Base-by-base conservation (phyloP, 2,329 filamentous ascomycete species). In the Fusarium hostae region DNA sequence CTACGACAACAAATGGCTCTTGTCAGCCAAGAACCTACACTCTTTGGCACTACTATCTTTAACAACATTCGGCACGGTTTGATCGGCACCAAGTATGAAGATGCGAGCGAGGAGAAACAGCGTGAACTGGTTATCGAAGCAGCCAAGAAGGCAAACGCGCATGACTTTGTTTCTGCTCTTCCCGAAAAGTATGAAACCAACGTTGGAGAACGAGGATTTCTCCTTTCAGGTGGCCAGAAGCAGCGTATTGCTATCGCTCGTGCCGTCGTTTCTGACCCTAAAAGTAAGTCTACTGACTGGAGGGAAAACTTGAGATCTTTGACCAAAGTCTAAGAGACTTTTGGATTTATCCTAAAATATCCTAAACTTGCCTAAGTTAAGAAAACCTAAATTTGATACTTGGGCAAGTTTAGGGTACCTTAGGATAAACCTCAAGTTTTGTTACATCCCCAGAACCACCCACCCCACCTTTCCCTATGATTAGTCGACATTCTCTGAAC, bases 201-300 rank as follows among this genome's bases (percentile, higher is more conserved):
- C 72, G 95, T 98, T n/a, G 96, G 96, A 62, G 94, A 98, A 81
- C 91, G 95, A 70, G 96, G 96, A 13, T 97, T 97, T 79, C 84
- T 98, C 57, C 86, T 99, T 12, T 97, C 94, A 60, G 96, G 96
- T 79, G 96, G 96, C 39, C 96, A 99, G 82, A 97, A 98, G 81
- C 96, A 98, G 82, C 93, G 96, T 75, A 97, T 98, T 78, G 95
- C 95, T 16, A 98, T 98, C 81, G 94, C 95, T 11, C 88, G 94
- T 77, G 95, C 95, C 41, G 89, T 98, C 62, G 94, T 98, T 34
- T 95, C 92, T 22, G 93, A 98, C 75, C 95, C 95, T 1, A 97
- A 95, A 83, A 91, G 84, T 86, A 75, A 79, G 84, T 77, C 20
- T 45, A 51, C 44, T 63, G 12, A 54, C 11, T 11, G 11, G 37